Evolutionary conservation across 805 yeast species (phyloP).

Genomic region (Candida corydali): DNA sequence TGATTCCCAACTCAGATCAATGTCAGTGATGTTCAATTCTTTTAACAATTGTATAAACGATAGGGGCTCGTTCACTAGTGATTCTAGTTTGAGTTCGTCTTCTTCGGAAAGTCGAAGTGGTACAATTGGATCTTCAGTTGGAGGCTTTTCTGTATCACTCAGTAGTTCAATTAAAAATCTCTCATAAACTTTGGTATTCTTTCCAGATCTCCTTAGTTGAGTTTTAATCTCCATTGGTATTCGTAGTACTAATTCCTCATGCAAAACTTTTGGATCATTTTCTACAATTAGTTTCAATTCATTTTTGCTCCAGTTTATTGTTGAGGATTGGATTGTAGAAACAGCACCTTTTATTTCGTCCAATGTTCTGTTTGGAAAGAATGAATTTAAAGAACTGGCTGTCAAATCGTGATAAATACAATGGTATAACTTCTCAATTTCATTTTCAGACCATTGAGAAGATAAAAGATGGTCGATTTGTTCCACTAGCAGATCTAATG

Average conservation of each 20-base stretch:
- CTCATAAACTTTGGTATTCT: neutral
- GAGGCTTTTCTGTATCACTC: neutral
- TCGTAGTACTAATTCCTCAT: neutral
- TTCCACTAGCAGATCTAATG: neutral
- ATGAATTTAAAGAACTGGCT: neutral
- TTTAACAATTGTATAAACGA: constrained; percentile 1
- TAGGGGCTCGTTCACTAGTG: neutral
- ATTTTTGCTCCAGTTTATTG: neutral
- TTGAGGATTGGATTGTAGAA: neutral
- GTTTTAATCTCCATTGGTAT: neutral
- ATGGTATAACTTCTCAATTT: constrained; percentile 1
- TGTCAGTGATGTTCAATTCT: neutral
- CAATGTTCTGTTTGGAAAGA: neutral
- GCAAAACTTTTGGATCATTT: neutral
- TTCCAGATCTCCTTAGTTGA: neutral
- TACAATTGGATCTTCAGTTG: neutral
- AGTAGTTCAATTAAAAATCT: neutral
- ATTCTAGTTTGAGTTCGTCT: neutral
- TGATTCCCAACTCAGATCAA: neutral
- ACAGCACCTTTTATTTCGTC: neutral
- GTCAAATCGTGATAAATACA: constrained; percentile 4
- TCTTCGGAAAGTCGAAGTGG: too few relatives aligned
- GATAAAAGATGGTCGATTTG: neutral
- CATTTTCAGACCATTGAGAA: constrained; percentile 1
- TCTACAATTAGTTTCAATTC: neutral